Base-by-base conservation (phyloP, 2,329 filamentous ascomycete species). In the Mollisiaceae sp. region DNA sequence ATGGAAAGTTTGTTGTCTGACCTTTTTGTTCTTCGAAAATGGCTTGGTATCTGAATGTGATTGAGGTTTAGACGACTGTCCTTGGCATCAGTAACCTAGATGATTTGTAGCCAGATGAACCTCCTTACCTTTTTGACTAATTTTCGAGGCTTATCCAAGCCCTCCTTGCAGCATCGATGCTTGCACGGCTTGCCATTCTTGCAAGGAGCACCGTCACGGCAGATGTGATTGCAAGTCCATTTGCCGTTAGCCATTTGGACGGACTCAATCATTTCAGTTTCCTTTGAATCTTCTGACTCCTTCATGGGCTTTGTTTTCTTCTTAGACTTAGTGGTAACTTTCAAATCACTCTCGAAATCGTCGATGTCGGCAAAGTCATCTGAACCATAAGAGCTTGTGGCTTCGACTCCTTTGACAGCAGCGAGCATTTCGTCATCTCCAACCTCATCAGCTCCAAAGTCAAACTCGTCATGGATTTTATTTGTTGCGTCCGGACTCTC, bases 201-300 rank as follows among this genome's bases (percentile, higher is more conserved):
- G 0, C 78, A 78, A 24, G 72, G 72, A 1, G 73, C 73, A 1
- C 75, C 77, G 58, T 79, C 79, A n/a, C 74, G 73, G 62, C 91
- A 94, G 20, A 77, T 77, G 73, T 94, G 91, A 65, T 90, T 90
- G 77, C 91, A 94, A 41, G 84, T 83, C 87, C 89, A 94, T 72
- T 84, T 91, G 0, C 91, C 91, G 72, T 91, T 94, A 0, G 81
- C 77, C 67, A 93, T 82, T 70, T 82, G 83, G 1, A 78, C 75
- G 4, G 87, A 82, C 56, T 83, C 75, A 8, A 64, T 27, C 9
- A 62, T 27, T 11, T 69, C 58, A 12, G 45, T n/a, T 1, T 59
- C 64, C n/a, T 45, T 63, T 15, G 52, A 14, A 35, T 38, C 35
- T 41, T 59, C 56, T 39, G 20, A 5, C n/a, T 60, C 39, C 45